phyloP scores from a whole-genome alignment of 495 filamentous ascomycete species.

The Neurospora cerealis region DNA sequence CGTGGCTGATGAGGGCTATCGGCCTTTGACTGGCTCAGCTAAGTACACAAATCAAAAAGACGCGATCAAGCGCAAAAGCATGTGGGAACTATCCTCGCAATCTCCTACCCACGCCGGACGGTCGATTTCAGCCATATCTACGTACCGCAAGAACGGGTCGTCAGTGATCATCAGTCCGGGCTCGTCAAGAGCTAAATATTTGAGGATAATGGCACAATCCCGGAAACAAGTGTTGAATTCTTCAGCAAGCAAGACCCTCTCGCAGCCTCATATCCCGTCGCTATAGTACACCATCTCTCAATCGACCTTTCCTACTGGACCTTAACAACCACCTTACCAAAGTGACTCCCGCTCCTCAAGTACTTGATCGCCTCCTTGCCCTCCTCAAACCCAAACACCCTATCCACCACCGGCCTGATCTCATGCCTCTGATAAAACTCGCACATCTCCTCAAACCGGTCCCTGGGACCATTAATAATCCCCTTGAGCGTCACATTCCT shows the following conservation, averaged over 20 bases:
- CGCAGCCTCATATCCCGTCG: not conserved
- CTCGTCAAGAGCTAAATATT: not conserved
- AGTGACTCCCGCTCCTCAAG: not conserved
- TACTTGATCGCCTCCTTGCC: not conserved
- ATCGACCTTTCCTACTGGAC: not conserved
- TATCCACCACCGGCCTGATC: constrained; percentile 26
- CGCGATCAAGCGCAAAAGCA: not conserved
- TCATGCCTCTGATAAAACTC: constrained; percentile 22
- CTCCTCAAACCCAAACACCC: constrained; percentile 25
- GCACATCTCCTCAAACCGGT: constrained; percentile 28
- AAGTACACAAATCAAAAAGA: not conserved
- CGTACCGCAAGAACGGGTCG: not conserved
- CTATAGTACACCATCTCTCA: not conserved
- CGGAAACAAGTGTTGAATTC: no score
- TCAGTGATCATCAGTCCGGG: not conserved
- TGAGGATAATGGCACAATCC: not conserved
- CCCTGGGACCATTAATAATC: constrained; percentile 24
- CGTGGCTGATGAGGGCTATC: not conserved
- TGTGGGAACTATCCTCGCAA: not conserved
- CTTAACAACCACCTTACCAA: not conserved
- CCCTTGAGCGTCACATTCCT: constrained; percentile 30
- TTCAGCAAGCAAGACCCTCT: not conserved
- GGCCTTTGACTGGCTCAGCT: not conserved
- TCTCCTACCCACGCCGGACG: not conserved
- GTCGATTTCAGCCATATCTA: not conserved